Conservation (phyloP, 2,329 filamentous ascomycete genomes). For the Xylaria polymorpha region DNA sequence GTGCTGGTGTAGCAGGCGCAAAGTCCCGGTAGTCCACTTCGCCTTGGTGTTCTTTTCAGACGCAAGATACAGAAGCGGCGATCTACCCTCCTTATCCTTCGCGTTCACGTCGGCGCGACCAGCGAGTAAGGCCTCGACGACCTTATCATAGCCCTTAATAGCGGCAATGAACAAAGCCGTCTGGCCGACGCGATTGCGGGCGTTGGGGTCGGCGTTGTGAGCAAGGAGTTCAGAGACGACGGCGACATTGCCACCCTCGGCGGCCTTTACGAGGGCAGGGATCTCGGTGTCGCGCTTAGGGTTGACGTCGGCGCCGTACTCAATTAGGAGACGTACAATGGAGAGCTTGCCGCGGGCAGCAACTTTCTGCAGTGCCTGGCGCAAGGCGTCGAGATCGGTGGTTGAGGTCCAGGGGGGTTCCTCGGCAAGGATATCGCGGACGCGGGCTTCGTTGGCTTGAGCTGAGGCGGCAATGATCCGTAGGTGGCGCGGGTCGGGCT, state of each 20-base stretch:
- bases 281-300: slow-evolving; percentile 51
- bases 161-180: slow-evolving; percentile 54
- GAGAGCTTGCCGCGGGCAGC: slow-evolving; percentile 52
- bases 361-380: slow-evolving; percentile 54
- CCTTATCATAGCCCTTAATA: slow-evolving; percentile 51
- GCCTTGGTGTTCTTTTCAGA: slow-evolving; percentile 51
- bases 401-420: slow-evolving; percentile 51
- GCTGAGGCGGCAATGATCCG: slow-evolving; percentile 53
- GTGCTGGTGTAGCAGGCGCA: slow-evolving; percentile 54
- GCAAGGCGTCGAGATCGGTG: slow-evolving; percentile 53
- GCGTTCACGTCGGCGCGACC: slow-evolving; percentile 51
- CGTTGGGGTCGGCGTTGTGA: slow-evolving; percentile 51
- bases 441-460: slow-evolving; percentile 53
- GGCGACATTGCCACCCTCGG: slow-evolving; percentile 52
- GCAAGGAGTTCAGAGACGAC: slow-evolving; percentile 52
- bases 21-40: slow-evolving; percentile 55
- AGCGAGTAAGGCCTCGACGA: slow-evolving; percentile 50
- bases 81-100: slow-evolving; percentile 52
- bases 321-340: slow-evolving; percentile 53
- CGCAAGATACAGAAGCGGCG: slow-evolving; percentile 53
- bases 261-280: slow-evolving; percentile 54
- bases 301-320: slow-evolving; percentile 54
- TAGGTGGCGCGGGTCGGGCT: slow-evolving; percentile 53
- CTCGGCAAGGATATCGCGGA: slow-evolving; percentile 53
- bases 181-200: slow-evolving; percentile 50